A percentile compares a stretch with the other conserved stretches of the same genome.
These are phyloP conservation scores for Colletotrichum musicola DNA, from an alignment of 2,329 filamentous ascomycete species.

Conservation along the genomic window DNA sequence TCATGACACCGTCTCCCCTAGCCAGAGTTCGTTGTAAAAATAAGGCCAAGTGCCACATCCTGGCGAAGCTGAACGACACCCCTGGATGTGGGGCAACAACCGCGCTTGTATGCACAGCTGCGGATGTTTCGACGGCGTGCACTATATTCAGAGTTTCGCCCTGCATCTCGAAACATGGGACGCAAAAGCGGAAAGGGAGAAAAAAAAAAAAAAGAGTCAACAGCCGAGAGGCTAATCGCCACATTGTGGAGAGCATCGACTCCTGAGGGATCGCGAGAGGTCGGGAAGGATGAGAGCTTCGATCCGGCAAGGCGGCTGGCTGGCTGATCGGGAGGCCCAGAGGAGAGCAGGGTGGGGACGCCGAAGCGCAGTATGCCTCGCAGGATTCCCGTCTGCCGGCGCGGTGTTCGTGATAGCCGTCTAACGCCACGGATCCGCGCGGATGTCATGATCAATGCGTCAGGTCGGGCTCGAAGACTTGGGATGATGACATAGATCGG, in stretches of 20 bases:
- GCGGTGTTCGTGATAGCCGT: conserved; percentile 13
- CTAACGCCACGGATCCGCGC: conserved; percentile 25
- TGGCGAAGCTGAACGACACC: conserved; percentile 25
- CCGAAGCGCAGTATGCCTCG: conserved; percentile 30
- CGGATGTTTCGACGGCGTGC: conserved; percentile 6
- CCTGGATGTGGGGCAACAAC: conserved; percentile 2
- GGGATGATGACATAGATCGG: conserved; percentile 2
- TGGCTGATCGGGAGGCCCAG: conserved; percentile 9
- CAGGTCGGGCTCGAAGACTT: conserved; percentile 1
- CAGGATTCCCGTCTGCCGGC: conserved; percentile 28
- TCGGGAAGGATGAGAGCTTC: background rate
- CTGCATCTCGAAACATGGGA: background rate
- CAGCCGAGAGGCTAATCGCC: background rate
- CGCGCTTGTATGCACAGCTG: conserved; percentile 19
- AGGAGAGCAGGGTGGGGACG: background rate
- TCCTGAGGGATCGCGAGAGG: background rate
- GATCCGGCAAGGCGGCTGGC: conserved; percentile 27
- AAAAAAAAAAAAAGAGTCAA: background rate
- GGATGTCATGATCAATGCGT: conserved; percentile 29
- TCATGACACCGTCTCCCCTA: conserved; percentile 20
- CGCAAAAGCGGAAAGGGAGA: background rate
- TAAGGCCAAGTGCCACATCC: conserved; percentile 18
- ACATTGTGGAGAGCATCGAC: background rate
- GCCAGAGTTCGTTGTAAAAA: background rate
- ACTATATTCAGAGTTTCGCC: conserved; percentile 11